A percentile compares a stretch with the other conserved stretches of the same genome.
These are phyloP conservation scores for Trichoderma sp. DNA, from an alignment of 2,329 filamentous ascomycete genomes.

Conservation along the genomic window DNA sequence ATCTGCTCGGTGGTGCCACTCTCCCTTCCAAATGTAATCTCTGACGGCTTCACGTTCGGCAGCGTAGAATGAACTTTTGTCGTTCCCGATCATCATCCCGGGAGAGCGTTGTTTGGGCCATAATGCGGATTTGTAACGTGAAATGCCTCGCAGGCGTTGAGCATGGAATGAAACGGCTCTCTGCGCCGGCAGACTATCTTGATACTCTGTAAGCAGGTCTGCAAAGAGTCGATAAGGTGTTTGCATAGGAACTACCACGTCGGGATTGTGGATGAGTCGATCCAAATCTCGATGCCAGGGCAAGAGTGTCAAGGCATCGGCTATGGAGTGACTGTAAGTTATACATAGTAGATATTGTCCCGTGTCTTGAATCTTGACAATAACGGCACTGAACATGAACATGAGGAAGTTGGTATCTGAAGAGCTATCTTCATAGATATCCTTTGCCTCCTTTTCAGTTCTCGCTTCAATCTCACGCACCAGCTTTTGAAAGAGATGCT, in stretches of 20 bases:
- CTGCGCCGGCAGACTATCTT: conserved; percentile 30
- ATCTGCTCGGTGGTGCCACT: conserved; percentile 28
- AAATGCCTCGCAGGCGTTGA: conserved; percentile 35
- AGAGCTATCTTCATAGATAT: conserved; percentile 25
- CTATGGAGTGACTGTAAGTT: conserved; percentile 37
- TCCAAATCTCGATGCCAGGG: conserved; percentile 36
- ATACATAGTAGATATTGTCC: conserved; percentile 28
- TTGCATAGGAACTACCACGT: conserved; percentile 23
- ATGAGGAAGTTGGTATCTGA: conserved; percentile 23
- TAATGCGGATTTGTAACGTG: conserved; percentile 31
- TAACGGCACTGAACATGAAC: conserved; percentile 33
- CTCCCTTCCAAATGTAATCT: conserved; percentile 30
- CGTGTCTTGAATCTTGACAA: conserved; percentile 26
- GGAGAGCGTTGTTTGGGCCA: conserved; percentile 36
- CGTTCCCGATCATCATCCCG: conserved; percentile 36
- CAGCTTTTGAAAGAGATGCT: conserved; percentile 28
- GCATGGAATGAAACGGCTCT: conserved; percentile 33
- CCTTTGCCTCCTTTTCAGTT: conserved; percentile 26
- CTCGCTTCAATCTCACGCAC: conserved; percentile 27
- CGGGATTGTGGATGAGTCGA: conserved; percentile 28
- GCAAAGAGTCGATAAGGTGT: conserved; percentile 35
- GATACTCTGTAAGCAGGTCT: conserved; percentile 34
- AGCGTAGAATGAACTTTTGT: conserved; percentile 25
- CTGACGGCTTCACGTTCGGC: conserved; percentile 27
- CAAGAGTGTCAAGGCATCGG: conserved; percentile 36